Evolutionary conservation across 208 protist genomes (phyloP), one percentile per base, ranked within the genome.

Genomic region (Wallacemonas rigidus): DNA sequence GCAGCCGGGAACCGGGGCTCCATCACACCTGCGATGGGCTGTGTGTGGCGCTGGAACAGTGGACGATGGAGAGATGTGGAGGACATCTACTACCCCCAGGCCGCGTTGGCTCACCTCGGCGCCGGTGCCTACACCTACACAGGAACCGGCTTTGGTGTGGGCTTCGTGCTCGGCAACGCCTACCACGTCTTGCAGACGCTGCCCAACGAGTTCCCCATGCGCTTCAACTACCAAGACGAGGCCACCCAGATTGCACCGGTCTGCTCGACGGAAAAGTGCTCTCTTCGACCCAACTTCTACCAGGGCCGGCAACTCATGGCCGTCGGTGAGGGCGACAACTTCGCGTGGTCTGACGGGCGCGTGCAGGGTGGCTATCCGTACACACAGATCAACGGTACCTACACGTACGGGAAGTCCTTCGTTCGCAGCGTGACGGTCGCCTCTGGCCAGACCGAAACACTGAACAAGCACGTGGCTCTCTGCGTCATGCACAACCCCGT

Each of bases 21-120:
- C 11, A 65, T 53, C 11, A 36, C 11, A 5, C 38, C n/a, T 15
- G 58, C 60, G 39, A 64, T 58, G 17, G 71, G 68, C 62, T 86
- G 81, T 74, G 72, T 75, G 58, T 86, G 77, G 76, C 73, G 77
- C 43, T 86, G 81, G 81, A 78, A 86, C 67, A 63, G 74, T 51
- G 81, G 81, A 11, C 77, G 77, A 26, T 86, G 77, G 77, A 36
- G 15, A 4, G 65, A 76, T 39, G 58, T 74, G 48, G 44, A 69
- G 3, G 81, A 86, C 70, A 35, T 61, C 9, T 68, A 69, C 40
- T 61, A 65, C 40, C 41, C 72, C 7, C 57, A 63, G 56, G 58
- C 26, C 26, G 17, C 53, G 2, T 17, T 36, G 8, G 47, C 53
- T 38, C 7, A 0, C 26, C 41, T 65, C 17, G 60, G 60, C 40